A percentile compares a stretch with the other conserved stretches of the same genome.
Evolutionary conservation across 345 rosid species (phyloP).

Genomic region (Geranium brycei): DNA sequence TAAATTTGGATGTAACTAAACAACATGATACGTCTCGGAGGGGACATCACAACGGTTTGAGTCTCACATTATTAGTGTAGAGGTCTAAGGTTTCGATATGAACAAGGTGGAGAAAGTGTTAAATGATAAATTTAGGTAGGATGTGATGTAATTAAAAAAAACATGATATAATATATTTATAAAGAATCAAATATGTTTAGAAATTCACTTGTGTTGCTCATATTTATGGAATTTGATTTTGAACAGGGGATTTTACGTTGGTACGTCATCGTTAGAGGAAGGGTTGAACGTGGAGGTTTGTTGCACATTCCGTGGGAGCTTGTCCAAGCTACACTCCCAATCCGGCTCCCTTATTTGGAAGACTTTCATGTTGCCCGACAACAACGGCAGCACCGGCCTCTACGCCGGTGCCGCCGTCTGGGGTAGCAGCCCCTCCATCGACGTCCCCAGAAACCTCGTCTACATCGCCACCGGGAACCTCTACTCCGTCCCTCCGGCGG

Average conservation of each 20-base stretch:
- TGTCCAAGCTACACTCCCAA: slow-evolving; percentile 11
- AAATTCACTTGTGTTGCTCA: too few species aligned
- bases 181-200: too few species aligned
- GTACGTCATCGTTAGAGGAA: slow-evolving; percentile 20
- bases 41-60: too few species aligned
- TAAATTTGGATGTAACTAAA: too few species aligned
- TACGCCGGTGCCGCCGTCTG: slow-evolving; percentile 23
- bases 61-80: too few species aligned
- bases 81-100: too few species aligned
- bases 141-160: too few species aligned
- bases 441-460: slow-evolving; percentile 14
- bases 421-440: slow-evolving; percentile 28
- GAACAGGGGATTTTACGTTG: slow-evolving; percentile 15
- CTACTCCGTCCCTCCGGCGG: slow-evolving; percentile 17
- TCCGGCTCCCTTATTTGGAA: slow-evolving; percentile 15
- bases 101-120: too few species aligned
- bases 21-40: too few species aligned
- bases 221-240: too few species aligned
- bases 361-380: slow-evolving; percentile 21
- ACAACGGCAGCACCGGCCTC: slow-evolving; percentile 5
- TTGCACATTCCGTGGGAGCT: slow-evolving; percentile 22
- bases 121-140: too few species aligned
- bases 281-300: slow-evolving; percentile 9
- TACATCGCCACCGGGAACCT: slow-evolving; percentile 25
- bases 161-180: too few species aligned